Base-by-base conservation (phyloP, 176 grass and related monocot genomes). In the Oryza coarctata region DNA sequence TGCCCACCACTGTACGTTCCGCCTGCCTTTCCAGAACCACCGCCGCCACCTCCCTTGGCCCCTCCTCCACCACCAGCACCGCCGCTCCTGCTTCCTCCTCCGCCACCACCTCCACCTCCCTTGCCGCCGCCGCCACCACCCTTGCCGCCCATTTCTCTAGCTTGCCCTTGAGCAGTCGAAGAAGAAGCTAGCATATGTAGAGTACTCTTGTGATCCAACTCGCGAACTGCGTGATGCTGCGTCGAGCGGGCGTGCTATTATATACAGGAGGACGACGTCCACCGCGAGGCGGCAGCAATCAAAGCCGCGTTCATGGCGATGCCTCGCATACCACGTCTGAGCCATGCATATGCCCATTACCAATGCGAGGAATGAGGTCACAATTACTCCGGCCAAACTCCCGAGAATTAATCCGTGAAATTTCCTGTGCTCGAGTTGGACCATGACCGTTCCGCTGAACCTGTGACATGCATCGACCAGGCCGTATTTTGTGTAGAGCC, bases 101-200 rank as follows among this genome's bases (percentile, higher is more conserved):
- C 9, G 0, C 47, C 12, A 4, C 47, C 12, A 1, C 39, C 9
- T 9, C 7, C 11, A 9, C 41, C 6, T 23, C 77, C 55, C 0
- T 33, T 33, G 0, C 28, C 62, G 0, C 63, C 76, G 5, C 63
- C 77, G 0, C 76, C 76, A 0, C 78, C 78, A 13, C 78, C 65
- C 34, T 81, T 81, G 11, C 68, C 79, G 13, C 79, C 79, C 79
- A 81, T 4, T 1, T 5, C 58, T 41, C 15, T 63, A 13, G 12
- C 50, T 15, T 45, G 43, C 10, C n/a, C n/a, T 30, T 30, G 25
- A 8, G 22, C 8, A 2, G 9, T 60, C 73, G 0, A 1, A 13
- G 25, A 7, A 43, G 3, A 5, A 12, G 18, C 27, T 49, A 52
- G 43, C 13, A 9, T 4, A 7, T 7, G 18, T 15, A 15, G 6